Evolutionary conservation across 306 rosid species (phyloP), one percentile per base, ranked within the genome.

Genomic region (Coriaria nepalensis): DNA sequence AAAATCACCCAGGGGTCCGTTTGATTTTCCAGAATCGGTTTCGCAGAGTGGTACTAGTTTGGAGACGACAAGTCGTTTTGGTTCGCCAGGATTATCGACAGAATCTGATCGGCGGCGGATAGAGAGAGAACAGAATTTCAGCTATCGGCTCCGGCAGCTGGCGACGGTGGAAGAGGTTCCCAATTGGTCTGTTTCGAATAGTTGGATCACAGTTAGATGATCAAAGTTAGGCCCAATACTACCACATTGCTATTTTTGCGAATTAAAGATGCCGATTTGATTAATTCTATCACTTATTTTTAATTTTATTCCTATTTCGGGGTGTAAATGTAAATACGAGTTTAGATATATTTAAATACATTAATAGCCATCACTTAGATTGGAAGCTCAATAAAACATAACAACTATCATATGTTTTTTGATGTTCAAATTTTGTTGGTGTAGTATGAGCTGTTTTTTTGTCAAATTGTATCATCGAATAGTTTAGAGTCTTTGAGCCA

Each of bases 11-110:
- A 84, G 59, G 49, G 53, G 79, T 0, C 90, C 82, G 15, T 76
- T 84, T 0, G 83, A 84, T 56, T 79, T 81, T 35, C 69, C 67
- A 2, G 82, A 90, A 4, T 78, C 83, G 82, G 62, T 29, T 52
- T 88, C 84, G 8, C 33, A 41, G 3, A 40, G 49, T 0, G 60
- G 9, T 2, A 50, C 57, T 7, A 35, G 8, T 2, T 5, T 13
- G 2, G 57, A 15, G 2, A 56, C 68, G 29, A 33, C 13, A 52
- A 45, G 36, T 73, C 46, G 6, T 36, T 56, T 35, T 29, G 54
- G 61, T 33, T 54, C 61, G 51, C 59, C 69, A 10, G 12, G 15
- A n/a, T 46, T 50, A 10, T 29, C 34, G 29, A 20, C 0, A 5
- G 41, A 8, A 58, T 20, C 0, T 34, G 20, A 33, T 64, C 65